Percentiles rank a stretch among this genome's conserved stretches.
Conservation (phyloP, 768 basidiomycete genomes). For the Amanita rubescens region DNA sequence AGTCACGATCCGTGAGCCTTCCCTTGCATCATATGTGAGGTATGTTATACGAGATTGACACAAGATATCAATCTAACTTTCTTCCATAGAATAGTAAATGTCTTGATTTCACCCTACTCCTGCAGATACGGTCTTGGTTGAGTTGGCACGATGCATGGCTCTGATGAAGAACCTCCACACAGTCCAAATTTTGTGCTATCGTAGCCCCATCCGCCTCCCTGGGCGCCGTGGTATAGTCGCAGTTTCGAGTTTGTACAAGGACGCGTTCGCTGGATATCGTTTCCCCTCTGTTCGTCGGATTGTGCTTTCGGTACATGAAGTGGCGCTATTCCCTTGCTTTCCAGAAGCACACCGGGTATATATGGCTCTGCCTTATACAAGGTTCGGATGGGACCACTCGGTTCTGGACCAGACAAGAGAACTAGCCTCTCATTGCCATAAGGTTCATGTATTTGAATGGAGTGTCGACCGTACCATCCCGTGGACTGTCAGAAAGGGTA, state of each 20-base stretch:
- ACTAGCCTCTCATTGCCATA: neutral
- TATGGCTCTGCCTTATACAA: neutral
- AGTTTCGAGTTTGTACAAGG: neutral
- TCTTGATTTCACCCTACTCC: constrained; percentile 12
- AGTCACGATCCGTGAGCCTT: constrained; percentile 17
- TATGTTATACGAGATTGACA: neutral
- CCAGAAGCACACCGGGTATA: neutral
- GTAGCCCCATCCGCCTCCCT: neutral
- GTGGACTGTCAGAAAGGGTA: neutral
- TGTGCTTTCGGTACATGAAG: neutral
- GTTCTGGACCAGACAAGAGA: neutral
- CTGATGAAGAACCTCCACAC: constrained; percentile 19
- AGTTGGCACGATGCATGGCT: constrained; percentile 18
- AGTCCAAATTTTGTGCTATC: constrained; percentile 7
- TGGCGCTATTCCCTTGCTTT: neutral
- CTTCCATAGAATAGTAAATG: constrained; percentile 14
- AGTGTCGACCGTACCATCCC: neutral
- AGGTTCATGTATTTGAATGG: neutral
- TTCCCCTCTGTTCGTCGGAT: neutral
- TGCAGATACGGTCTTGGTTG: constrained; percentile 10
- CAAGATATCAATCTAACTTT: neutral
- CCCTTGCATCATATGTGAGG: constrained; percentile 16
- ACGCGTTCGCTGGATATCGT: neutral
- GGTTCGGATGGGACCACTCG: no score
- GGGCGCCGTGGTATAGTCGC: no score